Evolutionary conservation across 1,284 basidiomycete genomes (phyloP), one percentile per base, ranked within the genome.

Genomic region (Sanguinoderma infundibulare): DNA sequence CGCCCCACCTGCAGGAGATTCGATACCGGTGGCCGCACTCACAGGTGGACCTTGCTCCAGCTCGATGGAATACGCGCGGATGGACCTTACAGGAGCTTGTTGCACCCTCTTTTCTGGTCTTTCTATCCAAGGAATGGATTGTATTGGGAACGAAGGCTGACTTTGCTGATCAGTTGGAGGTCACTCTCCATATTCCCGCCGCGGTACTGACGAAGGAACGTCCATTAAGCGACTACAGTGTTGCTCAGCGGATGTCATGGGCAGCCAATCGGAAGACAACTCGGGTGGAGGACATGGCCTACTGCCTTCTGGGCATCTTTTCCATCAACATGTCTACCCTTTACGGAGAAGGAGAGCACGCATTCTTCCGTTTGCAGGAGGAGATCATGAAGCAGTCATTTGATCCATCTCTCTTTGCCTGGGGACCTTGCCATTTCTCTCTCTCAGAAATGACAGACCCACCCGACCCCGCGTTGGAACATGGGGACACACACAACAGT

Each of bases 301-400:
- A 61, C 51, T 56, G 44, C 22, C 51, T 61, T 17, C 32, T 61
- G 36, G 59, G 59, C 17, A 28, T 61, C 10, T 56, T 61, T 35
- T 40, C 20, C 2, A 32, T 61, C 50, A 53, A 39, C 34, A 61
- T 61, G 49, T 54, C 59, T 10, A 61, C 47, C 1, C 38, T 61
- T 17, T 61, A 61, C 28, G 59, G 59, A 5, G 59, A 61, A n/a
- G 59, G 59, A 5, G 20, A 47, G 7, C 28, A 36, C 15, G 53
- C 59, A 6, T 60, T 55, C 17, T 53, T 36, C 28, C 42, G 59
- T 14, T 38, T 60, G 2, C 59, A 60, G 28, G 26, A 56, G 34
- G 59, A 50, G 40, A 56, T 60, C 34, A 46, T 53, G 36, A 35
- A 38, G 40, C 35, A 52, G 22, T 51, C 53, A 2, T 5, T 26